These are phyloP conservation scores for Larix kaempferi DNA, from an alignment of 75 land plant species.

Conservation along the genomic window DNA sequence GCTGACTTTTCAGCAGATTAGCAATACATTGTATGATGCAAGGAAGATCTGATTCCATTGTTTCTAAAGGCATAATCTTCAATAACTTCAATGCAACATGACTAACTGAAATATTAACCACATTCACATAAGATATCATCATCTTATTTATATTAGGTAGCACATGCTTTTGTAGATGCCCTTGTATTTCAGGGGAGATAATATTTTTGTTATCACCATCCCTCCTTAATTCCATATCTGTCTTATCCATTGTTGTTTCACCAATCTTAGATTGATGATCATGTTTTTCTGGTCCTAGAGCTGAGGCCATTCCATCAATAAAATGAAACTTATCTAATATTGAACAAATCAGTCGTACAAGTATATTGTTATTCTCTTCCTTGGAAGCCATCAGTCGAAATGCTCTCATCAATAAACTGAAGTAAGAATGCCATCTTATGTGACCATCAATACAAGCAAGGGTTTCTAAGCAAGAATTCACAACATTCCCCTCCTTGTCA, in stretches of 20 bases:
- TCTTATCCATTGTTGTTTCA: not conserved
- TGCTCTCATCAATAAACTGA: slow-evolving; percentile 45
- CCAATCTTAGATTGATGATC: not conserved
- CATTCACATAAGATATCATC: slow-evolving; percentile 53
- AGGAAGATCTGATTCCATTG: slow-evolving; percentile 75
- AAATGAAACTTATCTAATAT: slow-evolving; percentile 77
- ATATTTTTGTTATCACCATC: not conserved
- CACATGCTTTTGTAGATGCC: slow-evolving; percentile 42
- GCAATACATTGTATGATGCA: slow-evolving; percentile 73
- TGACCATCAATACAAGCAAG: slow-evolving; percentile 63
- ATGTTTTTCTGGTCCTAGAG: not conserved
- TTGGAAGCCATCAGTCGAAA: slow-evolving; percentile 50
- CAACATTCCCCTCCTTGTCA: slow-evolving; percentile 76
- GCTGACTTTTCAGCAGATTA: slow-evolving; percentile 68
- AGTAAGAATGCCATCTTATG: slow-evolving; percentile 78
- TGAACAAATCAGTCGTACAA: slow-evolving; percentile 60
- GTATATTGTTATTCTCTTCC: slow-evolving; percentile 60
- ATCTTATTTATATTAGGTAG: slow-evolving; percentile 75
- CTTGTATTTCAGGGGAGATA: slow-evolving; percentile 31
- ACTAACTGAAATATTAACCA: slow-evolving; percentile 63
- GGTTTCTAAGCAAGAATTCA: slow-evolving; percentile 65
- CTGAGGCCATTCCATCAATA: slow-evolving; percentile 5
- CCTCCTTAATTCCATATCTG: not conserved
- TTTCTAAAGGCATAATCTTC: slow-evolving; percentile 72
- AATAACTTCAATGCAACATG: slow-evolving; percentile 71